Percentiles rank a stretch among this genome's conserved stretches.
Evolutionary conservation across 805 yeast species (phyloP).

Genomic region (Clavispora santaluciae): DNA sequence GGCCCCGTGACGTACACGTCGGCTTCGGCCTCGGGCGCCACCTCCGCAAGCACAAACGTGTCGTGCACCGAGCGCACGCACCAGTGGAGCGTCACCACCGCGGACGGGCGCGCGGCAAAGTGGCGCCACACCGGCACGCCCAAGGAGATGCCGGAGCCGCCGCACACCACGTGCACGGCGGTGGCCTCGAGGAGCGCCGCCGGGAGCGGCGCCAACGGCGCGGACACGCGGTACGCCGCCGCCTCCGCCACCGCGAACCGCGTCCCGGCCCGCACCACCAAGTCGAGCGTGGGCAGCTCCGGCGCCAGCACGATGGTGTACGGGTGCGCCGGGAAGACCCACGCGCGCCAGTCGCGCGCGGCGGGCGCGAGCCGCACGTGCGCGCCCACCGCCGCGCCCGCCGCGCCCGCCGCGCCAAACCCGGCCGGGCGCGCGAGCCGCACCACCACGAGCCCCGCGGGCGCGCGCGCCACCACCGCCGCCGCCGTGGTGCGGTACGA

Average conservation of each 20-base stretch:
- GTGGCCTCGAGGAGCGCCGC: slow-evolving; percentile 42
- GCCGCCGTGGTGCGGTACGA: slow-evolving; percentile 13
- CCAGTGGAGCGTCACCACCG: slow-evolving; percentile 48
- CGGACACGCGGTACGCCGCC: slow-evolving; percentile 14
- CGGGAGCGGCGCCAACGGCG: slow-evolving; percentile 42
- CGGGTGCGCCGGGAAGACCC: slow-evolving; percentile 63
- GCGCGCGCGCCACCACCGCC: slow-evolving; percentile 41
- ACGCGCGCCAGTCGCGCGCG: slow-evolving; percentile 6
- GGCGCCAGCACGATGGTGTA: slow-evolving; percentile 52
- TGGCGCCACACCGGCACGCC: slow-evolving; percentile 50
- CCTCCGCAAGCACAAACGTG: slow-evolving; percentile 39
- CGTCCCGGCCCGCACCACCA: slow-evolving; percentile 44
- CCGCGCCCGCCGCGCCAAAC: slow-evolving; percentile 5
- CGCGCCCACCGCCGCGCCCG: too few relatives aligned
- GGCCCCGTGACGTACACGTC: slow-evolving; percentile 13
- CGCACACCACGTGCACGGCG: slow-evolving; percentile 52
- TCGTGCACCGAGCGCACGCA: slow-evolving; percentile 44
- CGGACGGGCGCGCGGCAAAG: slow-evolving; percentile 19
- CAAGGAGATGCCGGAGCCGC: slow-evolving; percentile 71
- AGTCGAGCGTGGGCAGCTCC: slow-evolving; percentile 32
- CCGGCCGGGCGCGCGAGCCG: slow-evolving; percentile 23
- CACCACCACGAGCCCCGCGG: too few relatives aligned
- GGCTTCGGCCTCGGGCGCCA: slow-evolving; percentile 9
- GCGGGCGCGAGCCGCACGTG: slow-evolving; percentile 42
- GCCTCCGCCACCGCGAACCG: slow-evolving; percentile 10